These are phyloP conservation scores for Aegilops bicornis DNA, from an alignment of 176 grass and related monocot genomes.

Conservation along the genomic window DNA sequence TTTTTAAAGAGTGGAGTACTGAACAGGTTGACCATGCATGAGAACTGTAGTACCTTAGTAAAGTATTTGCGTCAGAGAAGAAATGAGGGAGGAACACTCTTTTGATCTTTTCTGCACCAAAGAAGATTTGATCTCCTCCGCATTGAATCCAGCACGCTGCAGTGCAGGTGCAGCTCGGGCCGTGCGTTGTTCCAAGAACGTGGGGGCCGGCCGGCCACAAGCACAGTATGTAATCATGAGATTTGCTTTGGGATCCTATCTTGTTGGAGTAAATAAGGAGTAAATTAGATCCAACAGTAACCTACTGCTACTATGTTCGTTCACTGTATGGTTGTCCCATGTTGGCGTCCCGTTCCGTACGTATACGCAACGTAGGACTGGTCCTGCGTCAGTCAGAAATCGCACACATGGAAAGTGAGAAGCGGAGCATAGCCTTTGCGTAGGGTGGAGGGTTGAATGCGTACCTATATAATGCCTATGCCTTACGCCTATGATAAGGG, in stretches of 20 bases:
- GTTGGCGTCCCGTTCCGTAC: too few species aligned
- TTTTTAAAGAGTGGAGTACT: too few species aligned
- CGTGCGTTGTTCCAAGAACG: background rate
- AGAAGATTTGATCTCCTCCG: background rate
- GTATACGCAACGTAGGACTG: too few species aligned
- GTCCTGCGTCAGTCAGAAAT: too few species aligned
- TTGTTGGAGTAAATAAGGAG: background rate
- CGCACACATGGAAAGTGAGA: too few species aligned
- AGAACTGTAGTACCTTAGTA: background rate
- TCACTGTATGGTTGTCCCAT: too few species aligned
- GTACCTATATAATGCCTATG: too few species aligned
- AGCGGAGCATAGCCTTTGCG: too few species aligned
- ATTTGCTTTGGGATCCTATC: background rate
- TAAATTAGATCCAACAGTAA: background rate
- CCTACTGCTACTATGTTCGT: background rate
- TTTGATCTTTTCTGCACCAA: background rate
- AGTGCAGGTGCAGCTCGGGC: background rate
- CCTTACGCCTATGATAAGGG: too few species aligned
- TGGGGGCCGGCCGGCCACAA: background rate
- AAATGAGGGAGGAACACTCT: background rate
- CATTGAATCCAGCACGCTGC: background rate
- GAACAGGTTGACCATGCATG: background rate
- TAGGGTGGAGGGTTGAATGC: too few species aligned
- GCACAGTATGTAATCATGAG: background rate
- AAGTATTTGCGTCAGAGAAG: background rate